Conservation (phyloP, 73 alveolate genomes). For the Uronychia binucleata region DNA sequence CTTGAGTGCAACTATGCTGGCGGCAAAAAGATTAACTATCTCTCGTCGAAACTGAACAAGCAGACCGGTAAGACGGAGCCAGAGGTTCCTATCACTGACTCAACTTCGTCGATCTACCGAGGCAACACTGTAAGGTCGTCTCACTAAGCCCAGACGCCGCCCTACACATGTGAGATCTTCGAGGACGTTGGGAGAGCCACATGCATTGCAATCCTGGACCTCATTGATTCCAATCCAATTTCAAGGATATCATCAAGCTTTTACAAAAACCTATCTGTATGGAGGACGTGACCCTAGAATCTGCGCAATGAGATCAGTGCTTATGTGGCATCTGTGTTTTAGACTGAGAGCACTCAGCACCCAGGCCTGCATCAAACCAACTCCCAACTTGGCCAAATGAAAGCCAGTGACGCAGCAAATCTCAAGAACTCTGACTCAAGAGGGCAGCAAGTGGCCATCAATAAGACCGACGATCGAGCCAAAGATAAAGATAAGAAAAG, state of each 20-base stretch:
- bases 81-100: conserved; percentile 38
- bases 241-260: conserved; percentile 46
- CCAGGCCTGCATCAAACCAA: no score
- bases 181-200: conserved; percentile 72
- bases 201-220: conserved; percentile 53
- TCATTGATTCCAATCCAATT: conserved; percentile 57
- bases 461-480: no score
- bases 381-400: no score
- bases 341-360: no score
- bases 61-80: conserved; percentile 48
- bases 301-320: no score
- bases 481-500: no score
- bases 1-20: conserved; percentile 71
- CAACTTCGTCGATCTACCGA: conserved; percentile 4
- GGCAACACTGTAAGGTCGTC: conserved; percentile 13
- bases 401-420: no score
- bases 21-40: conserved; percentile 57
- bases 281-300: no score
- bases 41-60: conserved; percentile 22
- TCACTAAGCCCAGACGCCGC: conserved; percentile 45
- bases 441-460: no score
- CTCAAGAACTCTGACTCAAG: no score
- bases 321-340: no score
- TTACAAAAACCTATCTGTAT: conserved; percentile 22
- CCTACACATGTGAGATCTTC: conserved; percentile 44